These are phyloP conservation scores for Rubia yunnanensis DNA, from an alignment of 257 asterid species.

Conservation along the genomic window DNA sequence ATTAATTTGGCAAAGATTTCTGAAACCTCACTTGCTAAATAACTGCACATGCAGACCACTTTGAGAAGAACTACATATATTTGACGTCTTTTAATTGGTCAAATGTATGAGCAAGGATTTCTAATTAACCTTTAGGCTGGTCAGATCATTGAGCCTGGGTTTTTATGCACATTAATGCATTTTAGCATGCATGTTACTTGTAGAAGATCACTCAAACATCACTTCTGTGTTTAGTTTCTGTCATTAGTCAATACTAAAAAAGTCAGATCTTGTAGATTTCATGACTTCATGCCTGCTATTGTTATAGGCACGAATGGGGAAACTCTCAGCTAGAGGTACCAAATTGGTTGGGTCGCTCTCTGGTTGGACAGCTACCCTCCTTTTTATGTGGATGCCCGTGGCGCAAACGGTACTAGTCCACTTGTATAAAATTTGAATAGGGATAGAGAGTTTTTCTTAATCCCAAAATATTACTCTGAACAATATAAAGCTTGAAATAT, in stretches of 20 bases:
- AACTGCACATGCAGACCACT: not conserved
- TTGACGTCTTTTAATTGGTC: not conserved
- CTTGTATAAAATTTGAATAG: conserved; percentile 1
- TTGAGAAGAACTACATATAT: not conserved
- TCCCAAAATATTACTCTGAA: not conserved
- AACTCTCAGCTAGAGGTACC: conserved; percentile 62
- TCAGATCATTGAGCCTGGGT: not conserved
- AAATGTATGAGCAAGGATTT: not conserved
- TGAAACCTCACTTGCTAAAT: not conserved
- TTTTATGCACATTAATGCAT: not conserved
- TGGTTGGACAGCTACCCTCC: conserved; percentile 98
- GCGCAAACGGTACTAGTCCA: conserved; percentile 60
- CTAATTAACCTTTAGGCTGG: not conserved
- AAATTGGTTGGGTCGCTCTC: conserved; percentile 62
- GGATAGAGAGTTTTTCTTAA: not conserved
- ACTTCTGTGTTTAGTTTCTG: not conserved
- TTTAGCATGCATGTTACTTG: not conserved
- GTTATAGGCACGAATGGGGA: conserved; percentile 73
- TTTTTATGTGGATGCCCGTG: conserved; percentile 99
- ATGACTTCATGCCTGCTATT: conserved; percentile 1
- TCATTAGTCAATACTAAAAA: not conserved
- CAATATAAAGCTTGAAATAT: conserved; percentile 10
- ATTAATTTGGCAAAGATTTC: not conserved
- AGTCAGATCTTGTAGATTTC: not conserved
- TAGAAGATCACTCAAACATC: not conserved